Percentiles rank a stretch among this genome's conserved stretches.
Conservation (phyloP, 371 early-diverging fungal genomes). For the Circinella umbellata region DNA sequence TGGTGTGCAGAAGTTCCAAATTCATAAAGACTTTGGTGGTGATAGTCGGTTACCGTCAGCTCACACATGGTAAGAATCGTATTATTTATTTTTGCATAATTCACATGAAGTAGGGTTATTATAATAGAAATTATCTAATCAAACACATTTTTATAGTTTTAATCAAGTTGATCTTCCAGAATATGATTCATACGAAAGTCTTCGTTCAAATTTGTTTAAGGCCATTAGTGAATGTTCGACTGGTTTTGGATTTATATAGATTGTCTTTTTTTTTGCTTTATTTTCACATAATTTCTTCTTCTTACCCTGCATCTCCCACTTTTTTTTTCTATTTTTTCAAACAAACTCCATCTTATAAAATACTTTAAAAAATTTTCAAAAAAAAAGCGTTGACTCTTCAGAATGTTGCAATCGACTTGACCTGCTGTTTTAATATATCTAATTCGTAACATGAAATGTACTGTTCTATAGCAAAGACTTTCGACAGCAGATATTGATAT, state of each 20-base stretch:
- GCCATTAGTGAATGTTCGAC: slow-evolving; percentile 96
- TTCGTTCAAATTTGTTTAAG: slow-evolving; percentile 84
- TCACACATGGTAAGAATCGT: slow-evolving; percentile 89
- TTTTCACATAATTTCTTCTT: neutral
- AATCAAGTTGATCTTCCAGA: slow-evolving; percentile 98
- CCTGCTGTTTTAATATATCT: too few species aligned
- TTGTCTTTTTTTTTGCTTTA: neutral
- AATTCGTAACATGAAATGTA: too few species aligned
- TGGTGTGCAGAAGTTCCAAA: slow-evolving; percentile 98
- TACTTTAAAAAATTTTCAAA: too few species aligned
- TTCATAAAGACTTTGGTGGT: slow-evolving; percentile 95
- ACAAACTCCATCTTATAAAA: too few species aligned
- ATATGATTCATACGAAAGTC: slow-evolving; percentile 92
- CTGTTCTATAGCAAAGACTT: too few species aligned
- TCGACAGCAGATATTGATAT: too few species aligned
- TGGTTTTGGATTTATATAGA: slow-evolving; percentile 92
- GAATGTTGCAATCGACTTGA: too few species aligned
- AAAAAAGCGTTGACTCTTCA: too few species aligned
- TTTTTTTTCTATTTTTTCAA: too few species aligned
- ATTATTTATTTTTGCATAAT: neutral
- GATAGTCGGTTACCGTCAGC: slow-evolving; percentile 92
- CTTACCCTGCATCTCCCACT: too few species aligned
- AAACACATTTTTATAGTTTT: slow-evolving; percentile 65
- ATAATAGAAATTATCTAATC: too few species aligned
- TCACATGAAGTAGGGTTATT: too few species aligned